Conservation (phyloP, 257 asterid species). For the Voacanga thouarsii region DNA sequence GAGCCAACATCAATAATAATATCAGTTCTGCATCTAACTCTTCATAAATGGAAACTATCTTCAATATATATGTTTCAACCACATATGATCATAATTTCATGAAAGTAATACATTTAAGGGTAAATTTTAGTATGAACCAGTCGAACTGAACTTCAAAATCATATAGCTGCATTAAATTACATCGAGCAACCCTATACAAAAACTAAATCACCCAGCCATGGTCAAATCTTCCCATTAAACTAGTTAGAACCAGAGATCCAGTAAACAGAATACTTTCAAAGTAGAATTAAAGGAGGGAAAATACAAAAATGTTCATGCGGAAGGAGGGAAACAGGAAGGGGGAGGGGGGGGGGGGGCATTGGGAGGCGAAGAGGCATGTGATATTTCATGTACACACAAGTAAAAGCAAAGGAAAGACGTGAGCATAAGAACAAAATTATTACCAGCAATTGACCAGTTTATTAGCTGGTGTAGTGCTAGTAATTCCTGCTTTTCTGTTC, state of each 20-base stretch:
- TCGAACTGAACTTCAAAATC: background rate
- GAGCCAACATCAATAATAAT: background rate
- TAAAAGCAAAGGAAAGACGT: background rate
- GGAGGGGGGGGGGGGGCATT: too few relatives aligned
- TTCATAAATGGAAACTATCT: background rate
- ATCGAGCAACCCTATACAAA: background rate
- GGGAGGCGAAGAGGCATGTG: background rate
- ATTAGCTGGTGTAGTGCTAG: constrained; percentile 75
- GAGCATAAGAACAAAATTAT: constrained; percentile 12
- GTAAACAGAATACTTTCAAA: background rate
- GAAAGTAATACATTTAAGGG: background rate
- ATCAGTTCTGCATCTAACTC: background rate
- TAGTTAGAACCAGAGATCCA: background rate
- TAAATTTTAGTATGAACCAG: background rate
- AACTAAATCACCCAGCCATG: background rate
- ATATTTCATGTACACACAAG: background rate
- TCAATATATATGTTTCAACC: background rate
- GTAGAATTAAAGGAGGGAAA: background rate
- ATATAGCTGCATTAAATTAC: background rate
- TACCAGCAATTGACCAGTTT: constrained; percentile 94
- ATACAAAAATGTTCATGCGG: background rate
- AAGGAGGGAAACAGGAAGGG: too few relatives aligned
- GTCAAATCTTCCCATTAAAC: background rate
- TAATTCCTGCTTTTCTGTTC: constrained; percentile 83
- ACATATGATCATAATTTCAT: background rate